These are phyloP conservation scores for Phaffia rhodozyma DNA, from an alignment of 1,284 basidiomycete species.

Conservation along the genomic window DNA sequence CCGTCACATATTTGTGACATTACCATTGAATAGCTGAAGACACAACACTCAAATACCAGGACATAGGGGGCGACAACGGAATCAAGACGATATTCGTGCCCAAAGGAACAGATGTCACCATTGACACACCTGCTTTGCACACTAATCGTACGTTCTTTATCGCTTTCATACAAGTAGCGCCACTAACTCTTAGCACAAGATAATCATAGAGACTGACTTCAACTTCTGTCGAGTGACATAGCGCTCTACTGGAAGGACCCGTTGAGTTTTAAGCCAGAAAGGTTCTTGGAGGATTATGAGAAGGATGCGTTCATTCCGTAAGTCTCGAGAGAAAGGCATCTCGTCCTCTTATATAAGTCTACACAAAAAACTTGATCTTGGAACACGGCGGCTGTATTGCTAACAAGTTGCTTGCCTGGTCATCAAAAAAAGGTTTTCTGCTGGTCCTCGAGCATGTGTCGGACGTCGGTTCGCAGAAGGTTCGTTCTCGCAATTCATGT, in stretches of 20 bases:
- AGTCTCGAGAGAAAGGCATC: not conserved
- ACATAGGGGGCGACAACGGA: not conserved
- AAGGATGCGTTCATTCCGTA: slow-evolving; percentile 11
- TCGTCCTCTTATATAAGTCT: too few species aligned
- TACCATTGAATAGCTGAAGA: not conserved
- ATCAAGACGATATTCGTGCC: not conserved
- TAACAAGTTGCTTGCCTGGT: too few species aligned
- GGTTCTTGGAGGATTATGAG: slow-evolving; percentile 6
- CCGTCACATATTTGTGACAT: too few species aligned
- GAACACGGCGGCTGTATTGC: too few species aligned
- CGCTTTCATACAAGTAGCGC: too few species aligned
- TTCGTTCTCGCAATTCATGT: not conserved
- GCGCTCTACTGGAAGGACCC: slow-evolving; percentile 2
- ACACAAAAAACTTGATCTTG: too few species aligned
- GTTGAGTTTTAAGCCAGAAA: not conserved
- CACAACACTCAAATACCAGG: slow-evolving; percentile 3
- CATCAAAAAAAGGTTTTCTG: not conserved
- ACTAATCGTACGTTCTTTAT: not conserved
- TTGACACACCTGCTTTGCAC: slow-evolving; percentile 1
- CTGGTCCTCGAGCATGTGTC: slow-evolving; percentile 4
- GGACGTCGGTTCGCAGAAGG: slow-evolving; percentile 5
- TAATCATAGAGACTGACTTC: too few species aligned
- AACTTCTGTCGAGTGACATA: too few species aligned
- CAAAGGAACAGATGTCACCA: not conserved
- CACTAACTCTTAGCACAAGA: too few species aligned